Evolutionary conservation across 1,139 yeast genomes (phyloP).

Genomic region (Yamadazyma atmosphaerica): DNA sequence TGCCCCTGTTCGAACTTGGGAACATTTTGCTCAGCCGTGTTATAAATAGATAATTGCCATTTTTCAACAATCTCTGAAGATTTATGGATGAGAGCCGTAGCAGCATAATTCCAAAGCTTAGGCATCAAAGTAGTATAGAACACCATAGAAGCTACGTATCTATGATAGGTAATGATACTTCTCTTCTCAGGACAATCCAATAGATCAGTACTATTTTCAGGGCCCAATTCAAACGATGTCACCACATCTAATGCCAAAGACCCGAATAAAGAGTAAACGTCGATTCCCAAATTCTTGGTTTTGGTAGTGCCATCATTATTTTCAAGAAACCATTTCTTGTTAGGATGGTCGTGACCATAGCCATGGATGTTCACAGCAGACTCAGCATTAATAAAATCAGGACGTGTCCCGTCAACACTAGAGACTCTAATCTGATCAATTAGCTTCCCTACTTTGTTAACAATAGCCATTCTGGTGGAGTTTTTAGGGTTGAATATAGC

Average conservation of each 20-base stretch:
- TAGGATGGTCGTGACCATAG: conserved; percentile 27
- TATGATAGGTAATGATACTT: conserved; percentile 47
- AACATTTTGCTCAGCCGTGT: conserved; percentile 33
- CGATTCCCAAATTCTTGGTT: conserved; percentile 38
- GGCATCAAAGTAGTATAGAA: conserved; percentile 72
- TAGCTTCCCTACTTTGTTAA: conserved; percentile 27
- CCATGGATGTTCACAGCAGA: conserved; percentile 36
- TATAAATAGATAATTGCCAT: conserved; percentile 53
- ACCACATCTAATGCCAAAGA: conserved; percentile 75
- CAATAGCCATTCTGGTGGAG: conserved; percentile 25
- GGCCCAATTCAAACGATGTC: conserved; percentile 61
- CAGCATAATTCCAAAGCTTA: conserved; percentile 50
- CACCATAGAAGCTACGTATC: conserved; percentile 62
- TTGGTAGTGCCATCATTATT: conserved; percentile 11
- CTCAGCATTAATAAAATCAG: conserved; percentile 35
- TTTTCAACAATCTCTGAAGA: conserved; percentile 43
- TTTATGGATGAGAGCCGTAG: conserved; percentile 35
- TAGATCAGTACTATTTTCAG: conserved; percentile 43
- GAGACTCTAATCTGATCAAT: conserved; percentile 26
- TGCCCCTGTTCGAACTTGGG: conserved; percentile 20
- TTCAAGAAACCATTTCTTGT: conserved; percentile 32
- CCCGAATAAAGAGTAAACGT: conserved; percentile 62
- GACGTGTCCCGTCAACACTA: conserved; percentile 34
- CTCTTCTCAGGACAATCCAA: conserved; percentile 39
- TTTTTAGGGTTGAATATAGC: conserved; percentile 34